Base-by-base conservation (phyloP, 345 rosid species). In the Syzygium aromaticum region DNA sequence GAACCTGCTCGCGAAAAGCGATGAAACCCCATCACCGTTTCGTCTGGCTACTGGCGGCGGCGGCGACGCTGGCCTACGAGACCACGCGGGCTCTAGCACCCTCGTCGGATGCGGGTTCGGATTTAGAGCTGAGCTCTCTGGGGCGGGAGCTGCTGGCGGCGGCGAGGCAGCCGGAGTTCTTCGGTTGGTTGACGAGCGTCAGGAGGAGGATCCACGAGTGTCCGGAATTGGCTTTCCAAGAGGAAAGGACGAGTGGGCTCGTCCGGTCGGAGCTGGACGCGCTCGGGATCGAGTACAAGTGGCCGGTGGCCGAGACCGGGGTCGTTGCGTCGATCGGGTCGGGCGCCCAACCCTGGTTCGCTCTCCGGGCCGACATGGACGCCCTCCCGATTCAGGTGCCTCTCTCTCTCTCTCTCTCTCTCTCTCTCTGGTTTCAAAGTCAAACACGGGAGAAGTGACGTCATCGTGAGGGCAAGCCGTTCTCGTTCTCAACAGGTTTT, bases 331-430 rank as follows among this genome's bases (percentile, higher is more conserved):
- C 92, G 4, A 84, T 92, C 23, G 95, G 94, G 67, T 88, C 91
- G 1, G 94, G 95, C 15, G 2, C 21, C 30, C 85, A 91, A 33
- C 95, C 94, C 6, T 92, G 90, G 91, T 92, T 94, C 89, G 94
- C 90, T 46, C 93, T 94, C 17, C 80, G 94, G 87, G 95, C 94
- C 11, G 95, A 94, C 89, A 92, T 92, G 94, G 95, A 93, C 63
- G 95, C 95, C 3, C 94, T 94, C 27, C 93, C 92, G 5, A 84
- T 92, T 84, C 94, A 91, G 94, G 95, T 94, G 43, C 14, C 22
- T 2, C 43, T 52, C 46, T 30, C 46, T n/a, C 33, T 23, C 38
- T 30, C 49, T 54, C 46, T n/a, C 33, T 23, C 38, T 30, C 49
- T 54, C 33, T 30, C 52, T 21, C 19, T 11, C 9, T 64, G 27